phyloP scores from a whole-genome alignment of 108 stramenopile species.

The Cyclotella cryptica region DNA sequence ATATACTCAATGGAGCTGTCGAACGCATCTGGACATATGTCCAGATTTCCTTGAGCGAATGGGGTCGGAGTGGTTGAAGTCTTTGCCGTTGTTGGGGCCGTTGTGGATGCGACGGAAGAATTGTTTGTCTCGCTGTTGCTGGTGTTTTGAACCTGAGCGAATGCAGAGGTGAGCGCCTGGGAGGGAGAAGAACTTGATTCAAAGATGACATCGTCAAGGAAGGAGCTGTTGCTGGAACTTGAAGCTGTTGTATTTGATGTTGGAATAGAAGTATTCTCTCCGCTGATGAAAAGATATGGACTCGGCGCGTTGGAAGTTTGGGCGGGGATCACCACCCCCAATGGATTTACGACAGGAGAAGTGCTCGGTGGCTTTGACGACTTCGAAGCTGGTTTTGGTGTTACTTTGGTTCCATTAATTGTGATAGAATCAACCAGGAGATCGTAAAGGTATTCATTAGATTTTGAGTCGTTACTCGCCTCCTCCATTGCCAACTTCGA shows the following conservation, averaged over 20 bases:
- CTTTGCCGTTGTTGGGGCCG: neutral
- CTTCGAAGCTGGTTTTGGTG: slow-evolving; percentile 8
- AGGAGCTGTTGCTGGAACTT: neutral
- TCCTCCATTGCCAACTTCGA: slow-evolving; percentile 2
- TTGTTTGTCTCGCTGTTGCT: no score
- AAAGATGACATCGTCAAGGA: neutral
- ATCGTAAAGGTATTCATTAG: neutral
- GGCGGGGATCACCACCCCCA: neutral
- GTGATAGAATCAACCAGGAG: neutral
- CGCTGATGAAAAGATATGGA: neutral
- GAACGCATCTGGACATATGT: slow-evolving; percentile 17
- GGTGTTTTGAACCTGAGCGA: no score
- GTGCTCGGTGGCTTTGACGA: neutral
- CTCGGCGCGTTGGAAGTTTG: neutral
- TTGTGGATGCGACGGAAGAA: no score
- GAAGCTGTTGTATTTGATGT: neutral
- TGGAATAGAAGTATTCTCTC: neutral
- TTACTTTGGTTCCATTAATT: slow-evolving; percentile 12
- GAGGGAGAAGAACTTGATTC: neutral
- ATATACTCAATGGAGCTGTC: slow-evolving; percentile 6
- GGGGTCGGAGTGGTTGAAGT: neutral
- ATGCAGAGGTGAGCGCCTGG: no score
- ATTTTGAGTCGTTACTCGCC: neutral
- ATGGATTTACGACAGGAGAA: neutral
- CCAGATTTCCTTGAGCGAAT: neutral